Evolutionary conservation across 2,329 filamentous ascomycete species (phyloP), one percentile per base, ranked within the genome.

Genomic region (Penicillium sp.): DNA sequence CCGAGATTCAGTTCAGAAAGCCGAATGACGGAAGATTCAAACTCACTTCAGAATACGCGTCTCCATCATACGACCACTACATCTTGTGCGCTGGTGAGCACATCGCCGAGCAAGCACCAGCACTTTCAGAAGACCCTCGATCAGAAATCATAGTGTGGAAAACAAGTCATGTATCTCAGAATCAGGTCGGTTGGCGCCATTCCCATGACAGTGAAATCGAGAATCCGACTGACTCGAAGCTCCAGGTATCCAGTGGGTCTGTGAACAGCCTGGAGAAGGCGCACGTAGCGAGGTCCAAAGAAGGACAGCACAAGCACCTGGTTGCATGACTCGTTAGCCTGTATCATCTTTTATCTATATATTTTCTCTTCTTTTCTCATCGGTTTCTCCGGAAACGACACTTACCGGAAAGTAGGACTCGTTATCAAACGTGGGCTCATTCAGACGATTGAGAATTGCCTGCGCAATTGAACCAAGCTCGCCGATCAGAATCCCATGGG

Each of bases 301-400:
- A 43, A 34, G 18, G 42, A 43, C 6, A 43, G 18, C 42, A 43
- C 8, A n/a, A 43, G 33, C 13, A 43, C 42, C 42, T 43, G 24
- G 13, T 18, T 18, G 2, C 18, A 18, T 18, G n/a, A 8, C 9
- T 26, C 18, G 9, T 43, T n/a, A 43, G 40, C 29, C 34, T 18
- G 12, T 24, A 4, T 9, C 7, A 7, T 13, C 35, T 12, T 9
- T 7, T 11, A 5, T 7, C 3, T 11, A 37, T 3, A 24, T n/a
- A 9, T 37, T 8, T 13, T 13, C 35, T 24, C 24, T 9, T 8
- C 6, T 27, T 18, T 5, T n/a, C 2, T 0, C 3, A 13, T 26
- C 5, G 4, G 12, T 32, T 32, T 11, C 3, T 7, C 12, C 13
- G 24, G 24, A 12, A 13, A 24, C 9, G n/a, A 24, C 32, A 27